Percentiles rank a stretch among this genome's conserved stretches.
Evolutionary conservation across 2,329 filamentous ascomycete genomes (phyloP).

Genomic region (Verticillium albo-atrum): DNA sequence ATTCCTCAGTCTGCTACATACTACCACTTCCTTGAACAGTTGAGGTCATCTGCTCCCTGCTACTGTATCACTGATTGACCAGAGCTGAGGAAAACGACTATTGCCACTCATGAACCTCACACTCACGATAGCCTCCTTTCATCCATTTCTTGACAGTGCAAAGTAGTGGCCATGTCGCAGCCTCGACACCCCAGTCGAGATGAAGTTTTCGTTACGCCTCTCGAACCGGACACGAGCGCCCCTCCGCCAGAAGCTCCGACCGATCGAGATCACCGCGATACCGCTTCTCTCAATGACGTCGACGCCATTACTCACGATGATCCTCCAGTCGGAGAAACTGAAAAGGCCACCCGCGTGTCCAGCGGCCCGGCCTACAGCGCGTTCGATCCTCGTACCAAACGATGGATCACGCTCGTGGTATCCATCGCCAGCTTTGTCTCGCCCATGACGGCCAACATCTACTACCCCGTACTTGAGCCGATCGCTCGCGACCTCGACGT

Average conservation of each 20-base stretch:
- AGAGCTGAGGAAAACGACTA: neutral
- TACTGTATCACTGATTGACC: neutral
- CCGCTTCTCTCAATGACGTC: neutral
- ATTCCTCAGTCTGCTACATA: neutral
- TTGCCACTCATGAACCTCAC: neutral
- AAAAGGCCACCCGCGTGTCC: constrained; percentile 14
- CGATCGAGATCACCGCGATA: neutral
- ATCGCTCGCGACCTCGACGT: constrained; percentile 35
- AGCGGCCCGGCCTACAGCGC: constrained; percentile 29
- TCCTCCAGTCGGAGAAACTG: constrained; percentile 12
- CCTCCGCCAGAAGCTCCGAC: neutral
- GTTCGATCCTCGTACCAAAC: constrained; percentile 34
- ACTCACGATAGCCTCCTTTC: neutral
- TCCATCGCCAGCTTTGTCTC: constrained; percentile 50
- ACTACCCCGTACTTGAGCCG: constrained; percentile 36
- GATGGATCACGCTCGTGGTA: constrained; percentile 50
- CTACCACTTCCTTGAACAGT: neutral
- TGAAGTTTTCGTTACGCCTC: neutral
- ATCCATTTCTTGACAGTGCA: neutral
- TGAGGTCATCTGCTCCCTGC: neutral
- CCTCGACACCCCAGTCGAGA: neutral
- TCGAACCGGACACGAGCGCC: neutral
- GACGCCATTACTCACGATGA: constrained; percentile 1
- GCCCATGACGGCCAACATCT: constrained; percentile 57
- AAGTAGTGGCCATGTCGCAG: neutral